Percentiles rank a stretch among this genome's conserved stretches.
phyloP scores from a whole-genome alignment of 192 early-diverging fungal species.

The Phycomyces nitens region DNA sequence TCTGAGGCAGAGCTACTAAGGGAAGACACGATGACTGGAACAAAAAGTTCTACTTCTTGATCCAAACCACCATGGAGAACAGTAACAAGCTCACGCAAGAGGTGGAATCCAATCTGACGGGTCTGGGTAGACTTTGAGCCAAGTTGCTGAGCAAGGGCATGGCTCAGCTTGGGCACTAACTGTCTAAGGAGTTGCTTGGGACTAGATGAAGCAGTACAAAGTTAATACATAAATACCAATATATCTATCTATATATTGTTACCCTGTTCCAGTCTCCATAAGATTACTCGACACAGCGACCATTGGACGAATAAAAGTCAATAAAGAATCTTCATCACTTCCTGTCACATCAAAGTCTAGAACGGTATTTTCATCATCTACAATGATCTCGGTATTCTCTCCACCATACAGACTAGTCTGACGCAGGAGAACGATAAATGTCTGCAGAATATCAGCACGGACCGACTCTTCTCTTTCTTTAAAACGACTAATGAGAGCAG shows the following conservation, averaged over 20 bases:
- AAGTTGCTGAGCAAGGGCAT: conserved; percentile 67
- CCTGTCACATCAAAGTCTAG: conserved; percentile 9
- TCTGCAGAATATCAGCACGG: conserved; percentile 69
- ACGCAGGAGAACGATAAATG: conserved; percentile 64
- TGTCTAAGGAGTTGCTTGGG: conserved; percentile 55
- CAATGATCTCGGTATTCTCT: conserved; percentile 13
- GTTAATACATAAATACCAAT: neutral
- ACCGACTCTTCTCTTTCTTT: conserved; percentile 87
- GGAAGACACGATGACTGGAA: conserved; percentile 68
- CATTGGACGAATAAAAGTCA: too few relatives aligned
- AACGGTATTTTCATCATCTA: conserved; percentile 1
- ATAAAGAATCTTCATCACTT: neutral
- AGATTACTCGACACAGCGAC: too few relatives aligned
- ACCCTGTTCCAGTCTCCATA: neutral
- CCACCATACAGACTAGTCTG: conserved; percentile 52
- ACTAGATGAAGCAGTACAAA: conserved; percentile 16
- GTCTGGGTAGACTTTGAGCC: conserved; percentile 68
- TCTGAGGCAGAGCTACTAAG: conserved; percentile 54
- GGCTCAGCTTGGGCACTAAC: conserved; percentile 63
- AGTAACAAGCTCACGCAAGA: conserved; percentile 66
- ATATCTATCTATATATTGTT: neutral
- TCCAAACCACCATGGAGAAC: conserved; percentile 76
- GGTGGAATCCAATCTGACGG: conserved; percentile 67
- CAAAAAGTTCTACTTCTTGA: conserved; percentile 56
- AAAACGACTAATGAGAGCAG: conserved; percentile 71